Percentiles rank a stretch among this genome's conserved stretches.
Conservation (phyloP, 2,329 filamentous ascomycete genomes). For the Decorospora gaudefroyi region DNA sequence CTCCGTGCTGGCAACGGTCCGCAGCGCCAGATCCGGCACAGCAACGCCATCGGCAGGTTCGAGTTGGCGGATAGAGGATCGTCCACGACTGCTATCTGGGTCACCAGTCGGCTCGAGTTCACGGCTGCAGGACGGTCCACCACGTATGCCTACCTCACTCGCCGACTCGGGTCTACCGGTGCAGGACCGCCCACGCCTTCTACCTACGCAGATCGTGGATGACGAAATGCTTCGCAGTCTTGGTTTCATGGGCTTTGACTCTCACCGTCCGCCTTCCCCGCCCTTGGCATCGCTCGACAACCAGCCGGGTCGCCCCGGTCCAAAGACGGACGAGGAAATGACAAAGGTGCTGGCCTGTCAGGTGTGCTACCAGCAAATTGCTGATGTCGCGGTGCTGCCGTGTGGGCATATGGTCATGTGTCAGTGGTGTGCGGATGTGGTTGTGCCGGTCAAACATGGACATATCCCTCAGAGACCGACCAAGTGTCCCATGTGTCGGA, state of each 20-base stretch:
- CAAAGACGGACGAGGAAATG: slow-evolving; percentile 56
- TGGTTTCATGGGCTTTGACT: slow-evolving; percentile 8
- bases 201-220: not conserved
- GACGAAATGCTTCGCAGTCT: not conserved
- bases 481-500: slow-evolving; percentile 55
- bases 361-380: slow-evolving; percentile 58
- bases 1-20: slow-evolving; percentile 2
- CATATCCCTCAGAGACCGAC: slow-evolving; percentile 48
- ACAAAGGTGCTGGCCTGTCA: slow-evolving; percentile 57
- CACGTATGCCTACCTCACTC: too few relatives aligned
- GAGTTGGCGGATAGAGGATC: not conserved
- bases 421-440: slow-evolving; percentile 59
- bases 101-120: not conserved
- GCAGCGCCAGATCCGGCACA: not conserved
- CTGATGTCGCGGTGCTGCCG: slow-evolving; percentile 58
- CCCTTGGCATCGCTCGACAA: slow-evolving; percentile 51
- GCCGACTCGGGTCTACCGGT: too few relatives aligned
- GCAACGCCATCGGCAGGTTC: not conserved
- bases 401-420: slow-evolving; percentile 62
- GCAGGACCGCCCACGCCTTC: too few relatives aligned
- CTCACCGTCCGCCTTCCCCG: slow-evolving; percentile 16
- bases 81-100: not conserved
- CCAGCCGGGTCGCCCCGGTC: slow-evolving; percentile 53
- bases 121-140: too few relatives aligned
- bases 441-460: slow-evolving; percentile 51